These are phyloP conservation scores for Adansonia digitata DNA, from an alignment of 345 rosid species.

Conservation along the genomic window DNA sequence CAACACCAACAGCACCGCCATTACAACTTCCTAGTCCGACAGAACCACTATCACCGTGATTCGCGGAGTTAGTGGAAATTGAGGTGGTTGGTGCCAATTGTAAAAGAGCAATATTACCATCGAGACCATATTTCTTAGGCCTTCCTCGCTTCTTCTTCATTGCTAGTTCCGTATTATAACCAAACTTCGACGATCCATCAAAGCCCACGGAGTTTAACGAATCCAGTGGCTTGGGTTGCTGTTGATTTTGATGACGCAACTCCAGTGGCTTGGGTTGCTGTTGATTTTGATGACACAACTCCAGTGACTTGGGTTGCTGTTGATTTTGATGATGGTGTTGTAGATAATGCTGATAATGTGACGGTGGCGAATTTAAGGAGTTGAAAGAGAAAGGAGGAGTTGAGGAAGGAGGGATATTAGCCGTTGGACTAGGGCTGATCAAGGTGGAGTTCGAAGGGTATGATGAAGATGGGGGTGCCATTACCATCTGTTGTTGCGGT, in stretches of 20 bases:
- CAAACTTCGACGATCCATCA: constrained; percentile 58
- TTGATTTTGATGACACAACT: too few relatives aligned
- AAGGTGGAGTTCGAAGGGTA: constrained; percentile 25
- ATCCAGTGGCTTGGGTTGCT: constrained; percentile 30
- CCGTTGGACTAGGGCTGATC: constrained; percentile 25
- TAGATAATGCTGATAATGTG: constrained; percentile 7
- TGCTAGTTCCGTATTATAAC: constrained; percentile 46
- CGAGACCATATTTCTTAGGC: constrained; percentile 81
- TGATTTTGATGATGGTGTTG: constrained; percentile 31
- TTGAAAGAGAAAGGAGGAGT: constrained; percentile 27
- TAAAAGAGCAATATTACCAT: constrained; percentile 67
- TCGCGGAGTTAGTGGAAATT: constrained; percentile 43
- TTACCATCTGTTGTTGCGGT: constrained; percentile 22
- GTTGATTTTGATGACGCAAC: too few relatives aligned
- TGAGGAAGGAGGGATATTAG: constrained; percentile 15
- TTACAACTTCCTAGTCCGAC: constrained; percentile 26
- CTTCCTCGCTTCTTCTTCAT: constrained; percentile 85
- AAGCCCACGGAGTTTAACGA: constrained; percentile 32
- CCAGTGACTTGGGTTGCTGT: constrained; percentile 28
- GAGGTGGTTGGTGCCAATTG: constrained; percentile 64
- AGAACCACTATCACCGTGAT: constrained; percentile 29
- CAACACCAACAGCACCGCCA: constrained; percentile 32
- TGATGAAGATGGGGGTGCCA: constrained; percentile 22
- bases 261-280: constrained; percentile 32
- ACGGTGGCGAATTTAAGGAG: constrained; percentile 32